Evolutionary conservation across 1,284 basidiomycete species (phyloP).

Genomic region (Golubevia pallescens): DNA sequence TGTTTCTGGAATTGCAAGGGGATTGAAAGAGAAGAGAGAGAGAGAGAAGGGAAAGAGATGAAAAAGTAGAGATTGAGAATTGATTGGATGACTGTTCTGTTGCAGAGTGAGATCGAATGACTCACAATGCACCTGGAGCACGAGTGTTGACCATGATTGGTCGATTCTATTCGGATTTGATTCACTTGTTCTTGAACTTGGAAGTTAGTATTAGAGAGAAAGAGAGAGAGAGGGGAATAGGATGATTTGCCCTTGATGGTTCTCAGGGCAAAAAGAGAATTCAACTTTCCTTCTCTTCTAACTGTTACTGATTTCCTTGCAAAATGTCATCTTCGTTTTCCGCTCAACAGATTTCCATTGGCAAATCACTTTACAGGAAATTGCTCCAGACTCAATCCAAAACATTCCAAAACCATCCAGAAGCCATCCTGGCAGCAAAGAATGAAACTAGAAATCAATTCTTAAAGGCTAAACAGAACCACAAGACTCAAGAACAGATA

Average conservation of each 20-base stretch:
- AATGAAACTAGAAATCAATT: slow-evolving; percentile 41
- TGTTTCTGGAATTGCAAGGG: too few species aligned
- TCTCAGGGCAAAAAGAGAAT: too few species aligned
- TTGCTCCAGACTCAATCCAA: slow-evolving; percentile 46
- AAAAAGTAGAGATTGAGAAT: neutral
- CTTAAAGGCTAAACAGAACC: slow-evolving; percentile 19
- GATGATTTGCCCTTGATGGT: too few species aligned
- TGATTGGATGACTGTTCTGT: too few species aligned
- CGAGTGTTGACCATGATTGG: slow-evolving; percentile 53
- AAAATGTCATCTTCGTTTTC: slow-evolving; percentile 5
- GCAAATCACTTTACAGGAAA: slow-evolving; percentile 49
- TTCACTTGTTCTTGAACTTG: too few species aligned
- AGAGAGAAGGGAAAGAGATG: slow-evolving; percentile 15
- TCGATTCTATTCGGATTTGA: too few species aligned
- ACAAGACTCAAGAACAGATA: slow-evolving; percentile 36
- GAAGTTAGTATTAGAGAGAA: too few species aligned
- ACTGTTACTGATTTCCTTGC: too few species aligned
- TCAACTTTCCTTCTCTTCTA: too few species aligned
- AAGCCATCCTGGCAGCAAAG: slow-evolving; percentile 33
- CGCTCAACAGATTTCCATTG: slow-evolving; percentile 36
- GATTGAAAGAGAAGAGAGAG: too few species aligned
- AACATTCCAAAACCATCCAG: slow-evolving; percentile 40
- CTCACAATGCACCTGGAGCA: slow-evolving; percentile 33
- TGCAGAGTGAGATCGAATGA: neutral
- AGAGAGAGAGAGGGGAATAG: too few species aligned